These are phyloP conservation scores for Colletotrichum euphorbiae DNA, from an alignment of 2,329 filamentous ascomycete genomes.

Conservation along the genomic window DNA sequence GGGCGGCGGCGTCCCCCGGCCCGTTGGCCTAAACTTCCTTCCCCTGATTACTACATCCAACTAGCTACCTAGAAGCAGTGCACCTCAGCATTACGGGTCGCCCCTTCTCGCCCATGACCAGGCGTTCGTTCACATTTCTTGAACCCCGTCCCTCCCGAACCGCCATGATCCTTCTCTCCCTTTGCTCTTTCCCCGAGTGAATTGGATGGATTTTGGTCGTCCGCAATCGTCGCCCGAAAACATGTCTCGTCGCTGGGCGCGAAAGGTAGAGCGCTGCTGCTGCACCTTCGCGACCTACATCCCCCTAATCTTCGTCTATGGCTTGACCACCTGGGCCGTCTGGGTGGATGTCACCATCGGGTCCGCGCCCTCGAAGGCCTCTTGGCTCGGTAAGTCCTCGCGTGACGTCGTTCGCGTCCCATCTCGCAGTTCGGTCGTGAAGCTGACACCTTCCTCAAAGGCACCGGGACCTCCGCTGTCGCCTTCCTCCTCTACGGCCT, in stretches of 20 bases:
- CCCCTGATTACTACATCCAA: conserved; percentile 31
- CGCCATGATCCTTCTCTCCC: conserved; percentile 32
- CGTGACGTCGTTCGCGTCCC: not conserved
- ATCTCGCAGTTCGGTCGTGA: conserved; percentile 38
- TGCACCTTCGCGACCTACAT: conserved; percentile 84
- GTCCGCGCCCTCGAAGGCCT: conserved; percentile 61
- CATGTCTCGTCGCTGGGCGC: conserved; percentile 73
- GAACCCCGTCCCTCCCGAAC: conserved; percentile 23
- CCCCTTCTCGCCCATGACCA: conserved; percentile 21
- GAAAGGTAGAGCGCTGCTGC: conserved; percentile 83
- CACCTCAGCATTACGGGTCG: conserved; percentile 27
- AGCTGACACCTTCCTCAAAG: conserved; percentile 50
- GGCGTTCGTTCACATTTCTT: conserved; percentile 23
- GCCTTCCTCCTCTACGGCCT: conserved; percentile 80
- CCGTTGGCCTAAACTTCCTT: conserved; percentile 17
- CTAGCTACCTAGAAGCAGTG: conserved; percentile 16
- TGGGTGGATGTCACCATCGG: conserved; percentile 86
- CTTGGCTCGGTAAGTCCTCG: conserved; percentile 66
- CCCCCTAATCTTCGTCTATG: conserved; percentile 89
- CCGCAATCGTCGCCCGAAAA: conserved; percentile 48
- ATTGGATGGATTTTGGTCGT: conserved; percentile 38
- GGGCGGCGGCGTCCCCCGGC: conserved; percentile 23
- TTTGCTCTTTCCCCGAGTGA: conserved; percentile 30
- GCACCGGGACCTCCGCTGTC: conserved; percentile 67
- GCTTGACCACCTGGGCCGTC: conserved; percentile 91